Percentiles rank a stretch among this genome's conserved stretches.
Conservation (phyloP, 371 early-diverging fungal species). For the Coemansia sp. region DNA sequence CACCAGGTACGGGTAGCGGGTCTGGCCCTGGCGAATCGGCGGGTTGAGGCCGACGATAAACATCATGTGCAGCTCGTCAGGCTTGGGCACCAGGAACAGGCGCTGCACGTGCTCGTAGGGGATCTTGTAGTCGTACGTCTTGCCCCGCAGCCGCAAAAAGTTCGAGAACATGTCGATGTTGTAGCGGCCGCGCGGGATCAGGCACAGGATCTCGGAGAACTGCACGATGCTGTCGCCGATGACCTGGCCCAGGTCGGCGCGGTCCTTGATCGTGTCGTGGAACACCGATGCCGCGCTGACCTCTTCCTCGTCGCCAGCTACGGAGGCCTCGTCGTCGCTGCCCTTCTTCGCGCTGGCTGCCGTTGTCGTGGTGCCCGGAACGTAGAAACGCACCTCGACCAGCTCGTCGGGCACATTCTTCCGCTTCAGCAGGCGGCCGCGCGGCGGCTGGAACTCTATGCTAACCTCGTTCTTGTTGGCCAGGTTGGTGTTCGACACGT, state of each 20-base stretch:
- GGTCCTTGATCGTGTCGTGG: conserved; percentile 88
- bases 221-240: conserved; percentile 86
- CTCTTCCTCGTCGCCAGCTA: conserved; percentile 63
- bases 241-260: conserved; percentile 83
- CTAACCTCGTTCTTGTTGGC: conserved; percentile 91
- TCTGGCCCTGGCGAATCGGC: conserved; percentile 98
- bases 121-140: conserved; percentile 97
- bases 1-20: conserved; percentile 95
- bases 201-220: conserved; percentile 86
- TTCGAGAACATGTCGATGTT: conserved; percentile 90
- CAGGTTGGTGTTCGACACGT: conserved; percentile 85
- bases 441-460: conserved; percentile 76
- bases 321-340: conserved; percentile 43
- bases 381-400: conserved; percentile 90
- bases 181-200: conserved; percentile 93
- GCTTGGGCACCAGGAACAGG: conserved; percentile 87
- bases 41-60: conserved; percentile 95
- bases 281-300: conserved; percentile 64
- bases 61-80: conserved; percentile 88
- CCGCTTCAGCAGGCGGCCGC: conserved; percentile 22
- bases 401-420: conserved; percentile 68
- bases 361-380: conserved; percentile 72
- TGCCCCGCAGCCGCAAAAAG: conserved; percentile 93
- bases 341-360: conserved; percentile 62
- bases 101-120: conserved; percentile 79